Conservation (phyloP, 345 rosid genomes). For the Pelargonium nanum region DNA sequence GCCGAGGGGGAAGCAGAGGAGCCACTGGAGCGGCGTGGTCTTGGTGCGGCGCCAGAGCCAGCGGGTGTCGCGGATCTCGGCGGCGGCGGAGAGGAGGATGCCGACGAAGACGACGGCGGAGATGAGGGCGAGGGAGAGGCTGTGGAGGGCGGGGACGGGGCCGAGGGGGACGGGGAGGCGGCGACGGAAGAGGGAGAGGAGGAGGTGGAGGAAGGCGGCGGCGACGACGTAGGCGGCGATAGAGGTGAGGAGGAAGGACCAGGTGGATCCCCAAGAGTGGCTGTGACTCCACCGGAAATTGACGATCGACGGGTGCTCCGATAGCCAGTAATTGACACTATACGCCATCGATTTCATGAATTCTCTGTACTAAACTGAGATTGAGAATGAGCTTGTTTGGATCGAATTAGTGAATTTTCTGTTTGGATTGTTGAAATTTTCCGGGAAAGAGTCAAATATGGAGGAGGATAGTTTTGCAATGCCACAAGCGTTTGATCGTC, state of each 20-base stretch:
- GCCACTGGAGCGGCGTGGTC: constrained; percentile 72
- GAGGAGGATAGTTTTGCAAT: too few relatives aligned
- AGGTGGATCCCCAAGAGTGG: constrained; percentile 83
- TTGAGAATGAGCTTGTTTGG: too few relatives aligned
- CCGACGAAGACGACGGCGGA: constrained; percentile 68
- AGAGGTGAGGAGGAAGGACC: constrained; percentile 64
- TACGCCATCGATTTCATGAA: neutral
- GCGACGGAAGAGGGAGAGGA: constrained; percentile 27
- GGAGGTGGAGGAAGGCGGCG: constrained; percentile 42
- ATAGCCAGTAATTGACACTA: constrained; percentile 33
- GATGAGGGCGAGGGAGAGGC: constrained; percentile 43
- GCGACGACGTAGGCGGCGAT: constrained; percentile 40
- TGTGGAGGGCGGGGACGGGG: constrained; percentile 76
- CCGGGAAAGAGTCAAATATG: too few relatives aligned
- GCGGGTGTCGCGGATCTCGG: constrained; percentile 78
- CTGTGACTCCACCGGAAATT: constrained; percentile 79
- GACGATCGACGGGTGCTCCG: constrained; percentile 71
- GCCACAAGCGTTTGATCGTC: too few relatives aligned
- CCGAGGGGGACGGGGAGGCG: constrained; percentile 46
- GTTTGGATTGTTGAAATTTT: too few relatives aligned
- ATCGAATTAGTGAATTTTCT: too few relatives aligned
- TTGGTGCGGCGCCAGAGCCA: constrained; percentile 70
- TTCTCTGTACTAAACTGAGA: too few relatives aligned
- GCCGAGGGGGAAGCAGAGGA: constrained; percentile 84
- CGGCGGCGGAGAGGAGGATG: constrained; percentile 55